Evolutionary conservation across 805 yeast genomes (phyloP), one percentile per base, ranked within the genome.

Genomic region (Debaryomyces castellii): DNA sequence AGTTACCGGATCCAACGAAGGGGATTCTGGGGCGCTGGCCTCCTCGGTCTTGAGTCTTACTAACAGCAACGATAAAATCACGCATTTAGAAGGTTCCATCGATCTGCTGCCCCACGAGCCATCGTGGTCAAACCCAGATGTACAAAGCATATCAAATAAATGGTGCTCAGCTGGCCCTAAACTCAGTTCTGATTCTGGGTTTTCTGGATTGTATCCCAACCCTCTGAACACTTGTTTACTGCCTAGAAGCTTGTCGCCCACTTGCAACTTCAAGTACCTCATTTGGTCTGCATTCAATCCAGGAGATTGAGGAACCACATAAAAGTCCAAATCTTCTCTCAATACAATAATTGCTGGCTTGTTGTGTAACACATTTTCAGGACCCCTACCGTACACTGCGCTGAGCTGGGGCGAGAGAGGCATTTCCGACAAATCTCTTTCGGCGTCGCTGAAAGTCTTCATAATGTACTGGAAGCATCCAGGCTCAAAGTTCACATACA

Each of bases 151-250:
- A 51, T 90, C 97, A 69, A 89, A 78, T 39, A 94, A 74, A 64
- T 92, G 98, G 64, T 87, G 92, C 64, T 94, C 99, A 0, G 99
- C 98, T 12, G 96, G 85, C 6, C 90, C 91, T 49, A 87, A 64
- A 28, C 70, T 71, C 53, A 80, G 82, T 2, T 74, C 75, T 1
- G 74, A 69, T 12, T 63, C 34, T 2, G 58, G 51, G 2, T 62
- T 59, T 22, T 55, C 47, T 2, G 64, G 53, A 47, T 69, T 69
- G 57, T 77, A 81, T 1, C 90, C 94, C 46, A 91, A 76, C 0
- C 98, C 97, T 47, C 82, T 81, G 60, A 94, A 94, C 1, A 94
- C 83, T 43, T 76, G 71, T 25, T 68, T 66, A 53, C 85, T 82
- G 9, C 67, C 55, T 22, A 81, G 73, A 51, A 92, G 71, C 47